Base-by-base conservation (phyloP, 805 yeast genomes). In the Jamesozyma hellenica region DNA sequence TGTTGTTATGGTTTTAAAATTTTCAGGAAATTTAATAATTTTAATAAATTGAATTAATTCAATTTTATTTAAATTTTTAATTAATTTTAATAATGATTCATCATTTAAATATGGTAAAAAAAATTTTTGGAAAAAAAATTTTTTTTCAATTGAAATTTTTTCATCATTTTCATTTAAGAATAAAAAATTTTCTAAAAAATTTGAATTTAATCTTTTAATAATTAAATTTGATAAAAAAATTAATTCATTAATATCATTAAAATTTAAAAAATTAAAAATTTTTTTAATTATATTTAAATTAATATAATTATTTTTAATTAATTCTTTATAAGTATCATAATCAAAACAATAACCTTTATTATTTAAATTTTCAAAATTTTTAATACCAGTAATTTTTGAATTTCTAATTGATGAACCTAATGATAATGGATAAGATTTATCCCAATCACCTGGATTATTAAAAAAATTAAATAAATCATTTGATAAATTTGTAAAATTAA, bases 371-470 rank as follows among this genome's bases (percentile, higher is more conserved):
- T 50, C 49, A 34, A 45, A 57, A 28, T 56, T 56, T 25, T 51
- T 57, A 6, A 55, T 34, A 1, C 55, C 60, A 8, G 53, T 50
- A 11, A 41, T 41, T 8, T 47, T 44, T 4, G 61, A 49, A 25
- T 50, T 54, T 38, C 54, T 50, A 3, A 60, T 44, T 11, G 47
- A 40, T 8, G 57, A 42, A 17, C 58, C 60, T 13, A 58, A 41
- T 12, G 55, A 42, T 13, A 58, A 31, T 7, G 61, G 61, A 38
- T 59, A 59, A 5, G 55, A 44, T 39, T 52, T 58, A 45, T 59
- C 63, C 61, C 61, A 55, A 35, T 59, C 61, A 36, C 61, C 61
- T 11, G 58, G 58, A 42, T 55, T 53, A 31, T 47, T 44, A 34
- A 51, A 56, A 33, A 45, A 55, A 8, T 48, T 36, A 11, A 44